Base-by-base conservation (phyloP, 768 basidiomycete genomes). In the Amanita molliuscula region DNA sequence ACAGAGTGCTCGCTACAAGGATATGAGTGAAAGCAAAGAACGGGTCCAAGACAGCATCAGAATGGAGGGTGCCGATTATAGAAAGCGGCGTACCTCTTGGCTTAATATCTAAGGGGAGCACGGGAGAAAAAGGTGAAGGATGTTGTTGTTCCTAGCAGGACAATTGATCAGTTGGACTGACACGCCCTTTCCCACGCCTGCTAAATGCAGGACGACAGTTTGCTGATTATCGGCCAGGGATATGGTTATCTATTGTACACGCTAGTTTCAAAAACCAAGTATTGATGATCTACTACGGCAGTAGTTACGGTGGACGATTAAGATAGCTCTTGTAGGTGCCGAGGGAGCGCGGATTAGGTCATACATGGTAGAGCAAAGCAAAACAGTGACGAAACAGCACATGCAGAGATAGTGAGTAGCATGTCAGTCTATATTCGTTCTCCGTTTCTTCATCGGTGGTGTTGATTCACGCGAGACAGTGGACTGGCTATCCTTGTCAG, bases 371-470 rank as follows among this genome's bases (percentile, higher is more conserved):
- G 53, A 54, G 55, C 50, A 58, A 62, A 44, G 53, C 62, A 59
- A 60, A 53, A 61, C 60, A 64, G 55, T 56, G 47, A 53, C 56
- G 50, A 58, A 59, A 65, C 59, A 61, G 57, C 60, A 29, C 33
- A 44, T 29, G 20, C n/a, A 35, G 21, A 54, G 18, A 52, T 21
- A 42, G 33, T 46, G 41, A 21, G 49, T 23, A 58, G 16, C 26
- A 41, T 45, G 51, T 55, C 50, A 50, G 53, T 57, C 57, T 61
- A 71, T 59, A 54, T 66, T 63, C 59, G 61, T 68, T 55, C 73
- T 72, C 54, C 78, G 72, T 61, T 70, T 80, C 67, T 78, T 81
- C 41, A 66, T 57, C 7, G 76, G 77, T 1, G 73, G 72, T 11
- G 66, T 66, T 37, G 59, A 55, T 53, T 69, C 60, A 16, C 44